Base-by-base conservation (phyloP, 1,284 basidiomycete genomes). In the Sanghuangporus baumii region DNA sequence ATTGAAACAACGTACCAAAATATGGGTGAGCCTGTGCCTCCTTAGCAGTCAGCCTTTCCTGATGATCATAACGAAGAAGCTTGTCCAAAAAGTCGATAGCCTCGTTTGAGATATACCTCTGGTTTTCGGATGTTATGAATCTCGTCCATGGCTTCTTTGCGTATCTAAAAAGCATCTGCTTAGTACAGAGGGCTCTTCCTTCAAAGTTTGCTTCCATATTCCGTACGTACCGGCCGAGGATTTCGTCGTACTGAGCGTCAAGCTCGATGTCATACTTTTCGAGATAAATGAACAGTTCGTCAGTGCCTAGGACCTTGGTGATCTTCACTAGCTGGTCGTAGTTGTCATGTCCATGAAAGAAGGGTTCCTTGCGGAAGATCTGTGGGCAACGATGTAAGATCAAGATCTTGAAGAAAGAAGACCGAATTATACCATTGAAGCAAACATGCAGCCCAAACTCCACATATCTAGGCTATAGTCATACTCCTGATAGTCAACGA, bases 261-360 rank as follows among this genome's bases (percentile, higher is more conserved):
- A 91, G 83, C 64, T 87, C 89, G 65, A 95, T 91, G 61, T 87
- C 82, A 73, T 91, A 91, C 69, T 83, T 81, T 70, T 86, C 81
- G 66, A 91, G 76, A 71, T 87, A 87, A 18, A 79, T 75, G 74
- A 92, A 92, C 23, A 95, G 85, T 68, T 86, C 84, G 66, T 93
- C 91, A 1, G 93, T 93, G 2, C 93, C 93, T 23, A 96, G 81
- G n/a, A 91, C 88, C 71, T 89, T 90, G 69, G 91, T 79, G 63
- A 95, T 94, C 76, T 91, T 93, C 69, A 94, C 85, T 55, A 96
- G 79, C 73, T 96, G 93, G 73, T 96, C 93, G 66, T 91, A 89
- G 71, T 95, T 95, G 75, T 94, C 91, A 65, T 88, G 85, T 8
- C 93, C 93, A 66, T 92, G 90, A 80, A 96, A 95, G 76, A 95